Conservation (phyloP, 768 basidiomycete genomes). For the Megacollybia marginata region DNA sequence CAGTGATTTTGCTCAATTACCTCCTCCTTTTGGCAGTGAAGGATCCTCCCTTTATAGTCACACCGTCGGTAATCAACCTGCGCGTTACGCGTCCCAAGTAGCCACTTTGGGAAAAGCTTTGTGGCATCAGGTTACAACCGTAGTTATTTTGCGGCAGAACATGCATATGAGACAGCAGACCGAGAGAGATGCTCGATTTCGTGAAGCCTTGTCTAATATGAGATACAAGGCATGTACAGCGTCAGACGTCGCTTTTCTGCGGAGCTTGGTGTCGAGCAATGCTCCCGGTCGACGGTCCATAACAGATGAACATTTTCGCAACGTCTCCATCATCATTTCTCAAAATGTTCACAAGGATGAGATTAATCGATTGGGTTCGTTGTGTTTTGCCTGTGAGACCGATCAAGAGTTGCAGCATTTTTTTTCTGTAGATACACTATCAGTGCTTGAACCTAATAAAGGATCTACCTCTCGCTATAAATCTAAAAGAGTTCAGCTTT, state of each 20-base stretch:
- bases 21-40: slow-evolving; percentile 17
- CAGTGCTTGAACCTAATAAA: not conserved
- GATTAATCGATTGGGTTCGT: no score
- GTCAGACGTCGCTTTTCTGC: slow-evolving; percentile 17
- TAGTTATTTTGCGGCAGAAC: slow-evolving; percentile 8
- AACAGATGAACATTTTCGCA: slow-evolving; percentile 7
- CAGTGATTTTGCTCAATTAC: no score
- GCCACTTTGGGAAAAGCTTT: no score
- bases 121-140: slow-evolving; percentile 16
- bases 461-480: not conserved
- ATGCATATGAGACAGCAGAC: no score
- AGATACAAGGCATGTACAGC: no score
- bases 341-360: slow-evolving; percentile 16
- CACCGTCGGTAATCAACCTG: slow-evolving; percentile 5
- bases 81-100: slow-evolving; percentile 11
- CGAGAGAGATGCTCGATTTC: no score
- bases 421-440: slow-evolving; percentile 6
- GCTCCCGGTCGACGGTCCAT: not conserved
- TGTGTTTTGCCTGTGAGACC: slow-evolving; percentile 16
- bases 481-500: not conserved
- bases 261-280: slow-evolving; percentile 5
- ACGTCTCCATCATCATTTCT: slow-evolving; percentile 17
- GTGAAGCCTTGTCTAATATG: no score
- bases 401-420: slow-evolving; percentile 4
- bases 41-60: slow-evolving; percentile 13